Evolutionary conservation across 306 rosid species (phyloP).

Genomic region (Dalbergia oliveri): DNA sequence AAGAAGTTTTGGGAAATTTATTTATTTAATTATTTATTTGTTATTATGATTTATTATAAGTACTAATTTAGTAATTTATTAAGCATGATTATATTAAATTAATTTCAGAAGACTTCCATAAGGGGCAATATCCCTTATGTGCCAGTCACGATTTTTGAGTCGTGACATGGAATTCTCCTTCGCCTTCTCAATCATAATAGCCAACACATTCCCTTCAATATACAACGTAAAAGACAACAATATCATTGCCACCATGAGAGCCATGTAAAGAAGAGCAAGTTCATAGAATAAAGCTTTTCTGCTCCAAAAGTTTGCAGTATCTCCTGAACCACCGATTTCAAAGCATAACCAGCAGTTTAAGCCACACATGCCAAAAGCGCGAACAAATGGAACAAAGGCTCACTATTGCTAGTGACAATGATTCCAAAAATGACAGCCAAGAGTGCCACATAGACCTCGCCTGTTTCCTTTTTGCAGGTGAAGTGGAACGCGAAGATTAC

Average conservation of each 20-base stretch:
- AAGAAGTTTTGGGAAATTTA: too few species aligned
- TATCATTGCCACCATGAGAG: conserved; percentile 82
- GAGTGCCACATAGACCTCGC: conserved; percentile 73
- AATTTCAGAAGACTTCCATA: too few species aligned
- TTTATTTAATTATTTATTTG: too few species aligned
- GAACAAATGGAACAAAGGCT: conserved; percentile 79
- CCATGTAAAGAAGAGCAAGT: conserved; percentile 84
- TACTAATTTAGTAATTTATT: too few species aligned
- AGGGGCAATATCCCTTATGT: too few species aligned
- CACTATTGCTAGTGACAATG: conserved; percentile 79
- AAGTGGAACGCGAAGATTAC: conserved; percentile 78
- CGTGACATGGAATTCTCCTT: conserved; percentile 63
- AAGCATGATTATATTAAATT: too few species aligned
- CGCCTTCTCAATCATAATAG: conserved; percentile 63
- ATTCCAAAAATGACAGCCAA: conserved; percentile 86
- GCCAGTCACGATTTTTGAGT: too few species aligned
- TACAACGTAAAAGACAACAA: conserved; percentile 77
- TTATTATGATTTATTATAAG: too few species aligned
- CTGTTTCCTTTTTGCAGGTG: conserved; percentile 78
- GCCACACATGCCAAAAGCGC: conserved; percentile 83
- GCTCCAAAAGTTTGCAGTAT: conserved; percentile 74
- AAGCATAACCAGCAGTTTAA: conserved; percentile 88
- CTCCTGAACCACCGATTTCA: conserved; percentile 93
- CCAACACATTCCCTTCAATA: conserved; percentile 86
- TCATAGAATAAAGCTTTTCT: conserved; percentile 95